These are phyloP conservation scores for Eremothecium gossypii DNA, from an alignment of 1,139 yeast species.

Conservation along the genomic window DNA sequence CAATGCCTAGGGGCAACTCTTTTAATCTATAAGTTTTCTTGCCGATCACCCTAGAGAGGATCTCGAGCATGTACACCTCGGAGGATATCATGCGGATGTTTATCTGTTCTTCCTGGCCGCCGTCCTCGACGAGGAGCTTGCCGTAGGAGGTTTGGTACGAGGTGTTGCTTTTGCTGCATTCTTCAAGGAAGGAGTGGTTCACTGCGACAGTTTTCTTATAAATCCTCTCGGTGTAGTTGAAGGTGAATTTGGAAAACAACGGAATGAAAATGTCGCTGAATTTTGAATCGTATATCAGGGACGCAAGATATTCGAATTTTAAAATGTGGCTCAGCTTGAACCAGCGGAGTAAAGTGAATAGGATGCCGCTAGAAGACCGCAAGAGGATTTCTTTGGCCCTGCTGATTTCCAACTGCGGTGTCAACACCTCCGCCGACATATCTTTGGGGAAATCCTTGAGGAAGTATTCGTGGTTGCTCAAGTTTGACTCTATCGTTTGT, in stretches of 20 bases:
- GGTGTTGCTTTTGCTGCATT: slow-evolving; percentile 19
- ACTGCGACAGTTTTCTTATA: slow-evolving; percentile 35
- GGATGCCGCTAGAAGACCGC: slow-evolving; percentile 51
- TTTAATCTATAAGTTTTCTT: slow-evolving; percentile 29
- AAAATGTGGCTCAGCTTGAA: slow-evolving; percentile 67
- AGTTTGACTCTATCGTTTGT: slow-evolving; percentile 49
- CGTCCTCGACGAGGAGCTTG: not conserved
- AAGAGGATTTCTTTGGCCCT: slow-evolving; percentile 57
- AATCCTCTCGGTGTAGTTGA: slow-evolving; percentile 33
- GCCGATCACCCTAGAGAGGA: slow-evolving; percentile 23
- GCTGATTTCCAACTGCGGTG: slow-evolving; percentile 42
- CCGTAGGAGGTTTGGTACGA: slow-evolving; percentile 9
- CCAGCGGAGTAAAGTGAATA: slow-evolving; percentile 59
- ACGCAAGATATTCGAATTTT: slow-evolving; percentile 66
- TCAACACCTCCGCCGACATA: slow-evolving; percentile 10
- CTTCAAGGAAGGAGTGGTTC: slow-evolving; percentile 39
- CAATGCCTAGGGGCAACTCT: slow-evolving; percentile 28
- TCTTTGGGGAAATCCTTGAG: slow-evolving; percentile 10
- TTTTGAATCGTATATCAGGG: slow-evolving; percentile 67
- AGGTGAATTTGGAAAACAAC: slow-evolving; percentile 31
- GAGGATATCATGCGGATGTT: slow-evolving; percentile 31
- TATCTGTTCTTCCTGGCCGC: slow-evolving; percentile 4
- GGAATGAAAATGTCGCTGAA: slow-evolving; percentile 40
- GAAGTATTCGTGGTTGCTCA: slow-evolving; percentile 21
- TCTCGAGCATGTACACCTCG: slow-evolving; percentile 20